Conservation (phyloP, 139 green algal genomes). For the Pseudopediastrum boryanum region DNA sequence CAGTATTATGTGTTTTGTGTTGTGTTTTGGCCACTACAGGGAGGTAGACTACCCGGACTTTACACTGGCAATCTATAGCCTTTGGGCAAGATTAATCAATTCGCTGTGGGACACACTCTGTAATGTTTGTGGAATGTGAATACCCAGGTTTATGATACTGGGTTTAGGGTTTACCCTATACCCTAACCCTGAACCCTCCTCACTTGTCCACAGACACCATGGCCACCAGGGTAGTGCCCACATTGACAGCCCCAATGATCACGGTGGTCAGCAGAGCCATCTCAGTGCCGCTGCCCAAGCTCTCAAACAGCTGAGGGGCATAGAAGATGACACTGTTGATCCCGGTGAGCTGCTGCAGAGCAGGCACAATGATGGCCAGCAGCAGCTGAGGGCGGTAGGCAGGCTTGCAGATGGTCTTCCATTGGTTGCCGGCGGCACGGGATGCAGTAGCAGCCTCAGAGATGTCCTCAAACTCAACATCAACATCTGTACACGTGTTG, state of each 20-base stretch:
- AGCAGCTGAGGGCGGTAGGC: too few relatives aligned
- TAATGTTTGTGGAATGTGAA: too few relatives aligned
- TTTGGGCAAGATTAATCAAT: too few relatives aligned
- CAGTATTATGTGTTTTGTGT: too few relatives aligned
- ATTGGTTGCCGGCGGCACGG: conserved; percentile 19
- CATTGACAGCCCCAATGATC: conserved; percentile 48
- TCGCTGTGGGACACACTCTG: too few relatives aligned
- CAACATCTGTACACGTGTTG: conserved; percentile 44
- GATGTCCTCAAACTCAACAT: conserved; percentile 56
- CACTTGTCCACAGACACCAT: conserved; percentile 36
- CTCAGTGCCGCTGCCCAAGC: conserved; percentile 5
- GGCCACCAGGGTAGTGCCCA: conserved; percentile 36
- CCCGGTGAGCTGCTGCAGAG: conserved; percentile 57
- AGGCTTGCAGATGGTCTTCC: conserved; percentile 35
- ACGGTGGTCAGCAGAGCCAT: conserved; percentile 31
- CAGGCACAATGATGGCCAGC: conserved; percentile 13
- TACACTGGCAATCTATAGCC: too few relatives aligned
- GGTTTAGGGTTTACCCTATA: too few relatives aligned
- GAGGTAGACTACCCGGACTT: too few relatives aligned
- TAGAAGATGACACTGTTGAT: conserved; percentile 47
- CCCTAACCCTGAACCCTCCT: too few relatives aligned
- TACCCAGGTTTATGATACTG: too few relatives aligned
- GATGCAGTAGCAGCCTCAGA: conserved; percentile 20
- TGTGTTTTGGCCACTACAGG: too few relatives aligned
- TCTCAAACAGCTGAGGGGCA: conserved; percentile 42